These are phyloP conservation scores for Aspergillus caelatus DNA, from an alignment of 2,329 filamentous ascomycete genomes.

Conservation along the genomic window DNA sequence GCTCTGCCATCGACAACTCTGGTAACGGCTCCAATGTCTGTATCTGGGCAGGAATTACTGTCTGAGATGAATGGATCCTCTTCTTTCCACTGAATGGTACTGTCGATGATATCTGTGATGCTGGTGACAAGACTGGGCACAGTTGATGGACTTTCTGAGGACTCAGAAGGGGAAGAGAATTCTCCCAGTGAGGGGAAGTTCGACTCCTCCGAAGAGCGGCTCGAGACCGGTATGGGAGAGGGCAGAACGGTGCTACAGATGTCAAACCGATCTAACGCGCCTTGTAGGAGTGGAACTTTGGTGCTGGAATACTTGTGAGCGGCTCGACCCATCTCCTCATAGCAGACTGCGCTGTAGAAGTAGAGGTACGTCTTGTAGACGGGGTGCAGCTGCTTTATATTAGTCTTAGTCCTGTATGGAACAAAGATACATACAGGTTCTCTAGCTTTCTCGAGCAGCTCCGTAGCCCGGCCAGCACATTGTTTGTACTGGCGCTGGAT, in stretches of 20 bases:
- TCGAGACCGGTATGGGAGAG: conserved; percentile 8
- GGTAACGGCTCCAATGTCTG: not conserved
- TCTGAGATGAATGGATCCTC: conserved; percentile 33
- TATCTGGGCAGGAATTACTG: conserved; percentile 6
- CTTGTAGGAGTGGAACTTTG: conserved; percentile 45
- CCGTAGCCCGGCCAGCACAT: conserved; percentile 37
- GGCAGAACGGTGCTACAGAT: conserved; percentile 35
- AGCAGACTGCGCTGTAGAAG: conserved; percentile 51
- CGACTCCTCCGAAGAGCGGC: not conserved
- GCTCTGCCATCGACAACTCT: not conserved
- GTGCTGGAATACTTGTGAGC: conserved; percentile 51
- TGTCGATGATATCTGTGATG: conserved; percentile 33
- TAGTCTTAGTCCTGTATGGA: not conserved
- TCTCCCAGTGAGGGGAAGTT: conserved; percentile 9
- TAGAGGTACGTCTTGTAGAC: conserved; percentile 44
- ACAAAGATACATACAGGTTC: conserved; percentile 20
- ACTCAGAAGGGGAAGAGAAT: conserved; percentile 14
- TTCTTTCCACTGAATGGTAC: conserved; percentile 16
- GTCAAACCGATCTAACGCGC: conserved; percentile 45
- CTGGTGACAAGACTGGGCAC: conserved; percentile 22
- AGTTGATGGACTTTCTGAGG: conserved; percentile 16
- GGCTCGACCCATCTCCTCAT: conserved; percentile 50
- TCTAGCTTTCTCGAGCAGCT: conserved; percentile 31
- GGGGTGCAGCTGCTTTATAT: conserved; percentile 33
- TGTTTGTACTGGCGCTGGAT: conserved; percentile 44